These are phyloP conservation scores for Cichorium intybus DNA, from an alignment of 140 eudicot species.

Conservation along the genomic window DNA sequence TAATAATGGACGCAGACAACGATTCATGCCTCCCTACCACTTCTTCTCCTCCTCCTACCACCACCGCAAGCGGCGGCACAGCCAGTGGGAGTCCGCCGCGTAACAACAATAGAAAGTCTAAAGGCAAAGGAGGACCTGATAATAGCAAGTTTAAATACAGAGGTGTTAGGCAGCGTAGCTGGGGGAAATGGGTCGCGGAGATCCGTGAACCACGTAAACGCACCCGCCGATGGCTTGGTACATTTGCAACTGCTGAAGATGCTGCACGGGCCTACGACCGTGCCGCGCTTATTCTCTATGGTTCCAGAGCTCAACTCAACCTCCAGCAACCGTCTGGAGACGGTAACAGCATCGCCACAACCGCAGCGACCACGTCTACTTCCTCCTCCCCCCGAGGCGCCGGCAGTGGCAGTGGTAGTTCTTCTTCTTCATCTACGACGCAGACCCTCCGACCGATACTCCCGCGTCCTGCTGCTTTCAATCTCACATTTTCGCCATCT, in stretches of 20 bases:
- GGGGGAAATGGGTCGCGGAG: conserved; percentile 95
- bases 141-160: conserved; percentile 63
- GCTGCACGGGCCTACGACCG: conserved; percentile 85
- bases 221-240: conserved; percentile 75
- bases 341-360: not conserved
- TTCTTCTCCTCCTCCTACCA: conserved; percentile 12
- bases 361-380: conserved; percentile 1
- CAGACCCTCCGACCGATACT: conserved; percentile 67
- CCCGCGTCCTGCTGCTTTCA: conserved; percentile 61
- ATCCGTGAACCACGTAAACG: conserved; percentile 80
- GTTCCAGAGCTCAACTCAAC: conserved; percentile 69
- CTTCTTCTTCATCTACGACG: conserved; percentile 40
- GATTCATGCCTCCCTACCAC: conserved; percentile 8
- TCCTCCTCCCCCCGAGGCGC: conserved; percentile 23
- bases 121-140: conserved; percentile 78
- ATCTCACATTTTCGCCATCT: conserved; percentile 32
- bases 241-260: conserved; percentile 79
- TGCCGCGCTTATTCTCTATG: conserved; percentile 62
- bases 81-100: conserved; percentile 18
- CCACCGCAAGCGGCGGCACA: conserved; percentile 17
- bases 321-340: conserved; percentile 44
- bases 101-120: conserved; percentile 33
- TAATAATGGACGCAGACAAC: conserved; percentile 26
- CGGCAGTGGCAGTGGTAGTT: conserved; percentile 10
- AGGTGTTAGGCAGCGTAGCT: conserved; percentile 77